Conservation (phyloP, 2,329 filamentous ascomycete genomes). For the Penicillium sp. region DNA sequence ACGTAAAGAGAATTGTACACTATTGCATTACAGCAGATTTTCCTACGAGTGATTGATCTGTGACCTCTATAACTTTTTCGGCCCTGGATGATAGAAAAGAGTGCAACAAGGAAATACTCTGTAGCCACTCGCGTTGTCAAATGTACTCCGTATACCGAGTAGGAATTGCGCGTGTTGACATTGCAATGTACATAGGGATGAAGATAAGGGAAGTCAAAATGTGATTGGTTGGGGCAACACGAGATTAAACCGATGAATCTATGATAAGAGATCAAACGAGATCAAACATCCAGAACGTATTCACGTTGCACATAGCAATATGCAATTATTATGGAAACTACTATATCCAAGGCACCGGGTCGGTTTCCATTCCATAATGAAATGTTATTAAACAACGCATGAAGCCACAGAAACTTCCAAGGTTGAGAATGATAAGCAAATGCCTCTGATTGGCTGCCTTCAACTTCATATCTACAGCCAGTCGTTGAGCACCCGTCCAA, state of each 20-base stretch:
- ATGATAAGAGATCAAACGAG: conserved; percentile 15
- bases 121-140: background rate
- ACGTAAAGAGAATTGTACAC: background rate
- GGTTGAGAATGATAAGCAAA: conserved; percentile 15
- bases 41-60: background rate
- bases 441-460: conserved; percentile 23
- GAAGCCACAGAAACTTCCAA: background rate
- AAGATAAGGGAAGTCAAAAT: conserved; percentile 2
- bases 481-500: conserved; percentile 8
- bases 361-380: background rate
- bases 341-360: background rate
- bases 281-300: background rate
- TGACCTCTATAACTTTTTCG: background rate
- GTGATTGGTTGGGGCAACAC: conserved; percentile 13
- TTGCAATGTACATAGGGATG: background rate
- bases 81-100: background rate
- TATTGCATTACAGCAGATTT: background rate
- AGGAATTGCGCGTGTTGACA: background rate
- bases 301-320: background rate
- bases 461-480: conserved; percentile 31
- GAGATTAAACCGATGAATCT: background rate
- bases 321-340: background rate
- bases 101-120: background rate
- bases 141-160: background rate
- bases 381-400: background rate